Evolutionary conservation across 495 filamentous ascomycete species (phyloP), one percentile per base, ranked within the genome.

Genomic region (Aspergillus kassunensis): DNA sequence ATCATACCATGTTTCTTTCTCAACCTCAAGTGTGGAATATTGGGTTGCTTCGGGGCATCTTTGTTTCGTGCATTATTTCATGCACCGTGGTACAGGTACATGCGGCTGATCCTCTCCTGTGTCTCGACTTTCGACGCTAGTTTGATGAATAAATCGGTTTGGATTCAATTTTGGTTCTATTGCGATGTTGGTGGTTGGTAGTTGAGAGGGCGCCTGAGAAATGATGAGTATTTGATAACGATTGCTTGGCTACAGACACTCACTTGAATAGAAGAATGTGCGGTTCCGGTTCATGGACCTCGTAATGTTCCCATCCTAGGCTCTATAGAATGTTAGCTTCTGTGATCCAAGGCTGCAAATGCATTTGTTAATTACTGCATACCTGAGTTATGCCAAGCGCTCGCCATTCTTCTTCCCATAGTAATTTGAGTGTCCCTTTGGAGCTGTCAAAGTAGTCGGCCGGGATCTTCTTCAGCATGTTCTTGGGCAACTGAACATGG

Each of bases 201-300:
- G 67, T 92, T 90, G 55, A 93, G 85, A 30, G 90, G 89, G 47
- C 90, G 85, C 72, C 90, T 95, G 56, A 27, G 13, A 24, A 33
- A 12, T 10, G 3, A 29, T 48, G 31, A 48, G 44, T 21, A 10
- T n/a, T 33, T 13, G 3, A 27, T 5, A 24, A 12, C 13, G 3
- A 1, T 43, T 27, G 7, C 13, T 4, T 27, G 20, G 43, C 20
- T 15, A 4, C 9, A 9, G 9, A 15, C 4, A 71, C 88, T 70
- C 70, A 97, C 93, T 98, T 98, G 80, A 98, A 98, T 12, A 98
- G 80, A 25, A 98, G 81, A 54, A 98, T 97, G 59, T 98, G 93
- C 43, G 93, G 93, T 74, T 98, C 93, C 30, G 93, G 93, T 69
- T 96, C 95, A 65, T 98, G 93, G 47, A 97, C 93, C 70, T 98